Evolutionary conservation across 768 basidiomycete genomes (phyloP).

Genomic region (Russula vinacea): DNA sequence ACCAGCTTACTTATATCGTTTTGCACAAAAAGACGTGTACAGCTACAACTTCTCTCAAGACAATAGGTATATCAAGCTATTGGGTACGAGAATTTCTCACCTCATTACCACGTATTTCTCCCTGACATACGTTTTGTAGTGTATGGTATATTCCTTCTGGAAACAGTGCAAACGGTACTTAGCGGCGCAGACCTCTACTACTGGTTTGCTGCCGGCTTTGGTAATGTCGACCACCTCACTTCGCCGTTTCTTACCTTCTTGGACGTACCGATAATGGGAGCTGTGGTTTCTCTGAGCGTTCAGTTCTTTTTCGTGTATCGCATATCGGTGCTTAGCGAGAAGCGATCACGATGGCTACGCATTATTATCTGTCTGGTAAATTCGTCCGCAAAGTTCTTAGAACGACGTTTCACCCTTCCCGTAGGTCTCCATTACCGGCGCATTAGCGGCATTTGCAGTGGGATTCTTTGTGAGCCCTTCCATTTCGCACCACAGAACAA

Average conservation of each 20-base stretch:
- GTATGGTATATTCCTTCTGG: slow-evolving; percentile 32
- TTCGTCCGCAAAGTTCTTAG: neutral
- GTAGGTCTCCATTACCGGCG: neutral
- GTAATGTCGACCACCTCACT: slow-evolving; percentile 32
- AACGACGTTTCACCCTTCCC: neutral
- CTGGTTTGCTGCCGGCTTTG: slow-evolving; percentile 36
- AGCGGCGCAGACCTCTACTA: slow-evolving; percentile 34
- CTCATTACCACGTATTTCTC: neutral
- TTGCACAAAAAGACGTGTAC: slow-evolving; percentile 14
- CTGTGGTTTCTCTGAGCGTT: slow-evolving; percentile 32
- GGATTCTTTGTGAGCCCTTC: slow-evolving; percentile 7
- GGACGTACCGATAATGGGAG: slow-evolving; percentile 35
- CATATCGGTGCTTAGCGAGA: slow-evolving; percentile 28
- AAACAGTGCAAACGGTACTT: slow-evolving; percentile 33
- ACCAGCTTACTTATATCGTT: neutral
- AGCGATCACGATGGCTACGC: neutral
- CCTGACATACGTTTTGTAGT: slow-evolving; percentile 26
- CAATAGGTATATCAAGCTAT: neutral
- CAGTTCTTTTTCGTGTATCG: slow-evolving; percentile 38
- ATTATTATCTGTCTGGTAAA: neutral
- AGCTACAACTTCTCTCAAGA: slow-evolving; percentile 18
- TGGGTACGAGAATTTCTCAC: neutral
- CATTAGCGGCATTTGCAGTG: neutral
- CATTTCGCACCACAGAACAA: neutral
- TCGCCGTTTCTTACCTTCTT: slow-evolving; percentile 31